A percentile compares a stretch with the other conserved stretches of the same genome.
These are phyloP conservation scores for Pyricularia grisea DNA, from an alignment of 2,329 filamentous ascomycete species.

Conservation along the genomic window DNA sequence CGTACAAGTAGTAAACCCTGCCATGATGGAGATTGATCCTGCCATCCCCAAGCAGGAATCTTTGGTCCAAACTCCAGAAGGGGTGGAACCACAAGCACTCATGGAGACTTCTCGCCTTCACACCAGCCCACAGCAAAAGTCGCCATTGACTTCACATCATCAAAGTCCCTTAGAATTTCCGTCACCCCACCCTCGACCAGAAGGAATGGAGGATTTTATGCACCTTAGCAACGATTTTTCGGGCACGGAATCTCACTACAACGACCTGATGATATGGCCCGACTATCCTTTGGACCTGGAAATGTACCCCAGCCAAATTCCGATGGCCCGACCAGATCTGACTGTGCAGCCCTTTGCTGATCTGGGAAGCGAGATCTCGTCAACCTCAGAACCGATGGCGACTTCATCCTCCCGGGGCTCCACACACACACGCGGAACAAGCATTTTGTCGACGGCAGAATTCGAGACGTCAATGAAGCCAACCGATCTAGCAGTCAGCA, in stretches of 20 bases:
- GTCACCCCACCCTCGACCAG: conserved; percentile 25
- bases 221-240: conserved; percentile 25
- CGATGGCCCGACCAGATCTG: conserved; percentile 23
- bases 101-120: conserved; percentile 21
- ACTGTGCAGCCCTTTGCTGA: conserved; percentile 27
- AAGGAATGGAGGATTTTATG: conserved; percentile 33
- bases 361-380: conserved; percentile 27
- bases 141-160: conserved; percentile 21
- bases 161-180: conserved; percentile 23
- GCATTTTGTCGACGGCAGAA: conserved; percentile 32
- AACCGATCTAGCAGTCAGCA: conserved; percentile 18
- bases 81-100: conserved; percentile 15
- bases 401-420: conserved; percentile 31
- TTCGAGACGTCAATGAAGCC: conserved; percentile 24
- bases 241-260: conserved; percentile 25
- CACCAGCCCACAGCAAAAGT: conserved; percentile 18
- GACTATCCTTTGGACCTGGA: conserved; percentile 34
- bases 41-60: conserved; percentile 14
- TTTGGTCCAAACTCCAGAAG: conserved; percentile 7
- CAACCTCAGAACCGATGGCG: conserved; percentile 30
- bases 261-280: conserved; percentile 34
- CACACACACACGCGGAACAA: conserved; percentile 35
- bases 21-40: conserved; percentile 27
- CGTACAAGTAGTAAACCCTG: conserved; percentile 18
- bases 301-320: conserved; percentile 24